These are phyloP conservation scores for Suhomyces atakaporum DNA, from an alignment of 1,139 yeast species.

Conservation along the genomic window DNA sequence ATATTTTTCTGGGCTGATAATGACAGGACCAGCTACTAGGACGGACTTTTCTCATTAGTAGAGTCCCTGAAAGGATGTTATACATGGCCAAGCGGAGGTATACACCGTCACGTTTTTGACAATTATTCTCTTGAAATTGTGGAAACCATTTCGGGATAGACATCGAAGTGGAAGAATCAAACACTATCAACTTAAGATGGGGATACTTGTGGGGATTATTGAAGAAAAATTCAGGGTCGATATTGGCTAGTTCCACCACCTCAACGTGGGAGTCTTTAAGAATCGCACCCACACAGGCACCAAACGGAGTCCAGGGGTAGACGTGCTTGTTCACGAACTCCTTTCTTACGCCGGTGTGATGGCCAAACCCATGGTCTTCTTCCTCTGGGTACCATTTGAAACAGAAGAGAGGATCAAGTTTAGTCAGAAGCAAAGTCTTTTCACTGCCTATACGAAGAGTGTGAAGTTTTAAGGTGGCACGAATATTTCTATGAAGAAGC, in stretches of 20 bases:
- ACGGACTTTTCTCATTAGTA: background rate
- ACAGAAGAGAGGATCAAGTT: background rate
- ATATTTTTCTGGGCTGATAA: background rate
- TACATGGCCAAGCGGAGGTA: background rate
- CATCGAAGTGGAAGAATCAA: background rate
- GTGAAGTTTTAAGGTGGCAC: background rate
- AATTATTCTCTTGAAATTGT: background rate
- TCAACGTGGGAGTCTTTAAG: background rate
- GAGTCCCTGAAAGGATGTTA: background rate
- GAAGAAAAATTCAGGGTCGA: background rate
- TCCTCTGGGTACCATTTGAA: too few relatives aligned
- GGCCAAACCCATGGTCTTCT: too few relatives aligned
- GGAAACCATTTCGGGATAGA: conserved; percentile 1
- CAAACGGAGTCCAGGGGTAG: background rate
- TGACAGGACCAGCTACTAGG: background rate
- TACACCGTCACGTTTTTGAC: background rate
- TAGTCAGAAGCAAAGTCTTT: background rate
- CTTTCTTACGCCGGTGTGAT: too few relatives aligned
- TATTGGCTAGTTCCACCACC: background rate
- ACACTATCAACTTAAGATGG: background rate
- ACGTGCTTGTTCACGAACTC: too few relatives aligned
- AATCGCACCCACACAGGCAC: background rate
- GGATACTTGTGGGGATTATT: background rate
- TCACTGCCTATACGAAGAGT: background rate
- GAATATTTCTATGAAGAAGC: too few relatives aligned